A percentile compares a stretch with the other conserved stretches of the same genome.
Conservation (phyloP, 352 stramenopile species). For the Pseudoperonospora humuli region DNA sequence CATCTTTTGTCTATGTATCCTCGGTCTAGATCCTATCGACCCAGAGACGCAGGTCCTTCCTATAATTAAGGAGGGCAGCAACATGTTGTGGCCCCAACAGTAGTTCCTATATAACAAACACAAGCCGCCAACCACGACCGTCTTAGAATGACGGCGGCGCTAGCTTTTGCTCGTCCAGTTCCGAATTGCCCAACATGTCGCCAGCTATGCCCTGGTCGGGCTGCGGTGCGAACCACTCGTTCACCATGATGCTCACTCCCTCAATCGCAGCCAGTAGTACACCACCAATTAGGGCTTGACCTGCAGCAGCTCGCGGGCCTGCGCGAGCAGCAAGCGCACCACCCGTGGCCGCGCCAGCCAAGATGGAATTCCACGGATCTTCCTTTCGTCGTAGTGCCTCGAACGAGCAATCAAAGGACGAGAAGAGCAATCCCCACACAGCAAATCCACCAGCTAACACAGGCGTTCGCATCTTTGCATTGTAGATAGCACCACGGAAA, state of each 20-base stretch:
- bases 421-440: constrained; percentile 97
- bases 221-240: constrained; percentile 75
- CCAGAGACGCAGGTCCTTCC: constrained; percentile 23
- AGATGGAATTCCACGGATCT: constrained; percentile 99
- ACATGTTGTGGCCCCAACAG: constrained; percentile 14
- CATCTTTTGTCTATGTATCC: constrained; percentile 24
- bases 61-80: constrained; percentile 37
- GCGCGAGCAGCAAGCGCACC: constrained; percentile 93
- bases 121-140: constrained; percentile 4
- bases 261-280: constrained; percentile 96
- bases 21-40: constrained; percentile 20
- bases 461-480: constrained; percentile 91
- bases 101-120: constrained; percentile 22
- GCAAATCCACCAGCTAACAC: constrained; percentile 91
- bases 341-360: constrained; percentile 93
- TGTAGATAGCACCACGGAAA: constrained; percentile 87
- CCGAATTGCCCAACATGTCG: constrained; percentile 43
- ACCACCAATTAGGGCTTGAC: constrained; percentile 91
- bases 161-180: constrained; percentile 80
- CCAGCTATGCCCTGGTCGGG: constrained; percentile 35
- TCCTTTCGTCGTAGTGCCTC: constrained; percentile 96
- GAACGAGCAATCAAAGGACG: constrained; percentile 96
- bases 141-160: constrained; percentile 76
- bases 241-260: constrained; percentile 94
- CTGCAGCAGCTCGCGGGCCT: constrained; percentile 89